A percentile compares a stretch with the other conserved stretches of the same genome.
Evolutionary conservation across 495 filamentous ascomycete species (phyloP).

Genomic region (Pyronema domesticum): DNA sequence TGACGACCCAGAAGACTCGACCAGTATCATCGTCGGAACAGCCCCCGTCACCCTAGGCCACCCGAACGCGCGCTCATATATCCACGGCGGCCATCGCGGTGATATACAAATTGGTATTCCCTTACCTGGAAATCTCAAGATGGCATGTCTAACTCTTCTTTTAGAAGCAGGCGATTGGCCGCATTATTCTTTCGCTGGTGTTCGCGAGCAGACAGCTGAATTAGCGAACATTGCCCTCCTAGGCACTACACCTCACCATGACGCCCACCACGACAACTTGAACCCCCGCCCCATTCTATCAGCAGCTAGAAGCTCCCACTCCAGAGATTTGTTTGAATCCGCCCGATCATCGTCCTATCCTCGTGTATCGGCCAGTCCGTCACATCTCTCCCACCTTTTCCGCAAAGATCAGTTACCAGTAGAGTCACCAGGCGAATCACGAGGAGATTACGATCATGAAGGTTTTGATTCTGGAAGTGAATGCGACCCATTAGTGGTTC

Average conservation of each 20-base stretch:
- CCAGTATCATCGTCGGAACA: neutral
- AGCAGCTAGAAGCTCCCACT: slow-evolving; percentile 7
- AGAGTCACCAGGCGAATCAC: no score
- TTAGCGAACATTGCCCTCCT: slow-evolving; percentile 74
- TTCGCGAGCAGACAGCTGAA: slow-evolving; percentile 82
- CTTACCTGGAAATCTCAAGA: neutral
- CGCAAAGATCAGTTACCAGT: slow-evolving; percentile 1
- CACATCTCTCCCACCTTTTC: slow-evolving; percentile 25
- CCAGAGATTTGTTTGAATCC: slow-evolving; percentile 7
- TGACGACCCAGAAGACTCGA: neutral
- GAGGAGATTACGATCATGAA: neutral
- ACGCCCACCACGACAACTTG: slow-evolving; percentile 6
- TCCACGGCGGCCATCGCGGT: slow-evolving; percentile 10
- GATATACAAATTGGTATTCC: neutral
- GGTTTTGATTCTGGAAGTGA: slow-evolving; percentile 21
- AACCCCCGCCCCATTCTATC: neutral
- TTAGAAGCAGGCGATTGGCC: slow-evolving; percentile 14
- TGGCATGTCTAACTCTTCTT: slow-evolving; percentile 15
- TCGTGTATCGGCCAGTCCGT: slow-evolving; percentile 3
- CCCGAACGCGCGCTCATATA: slow-evolving; percentile 20
- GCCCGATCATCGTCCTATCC: neutral
- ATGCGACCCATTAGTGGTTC: slow-evolving; percentile 1
- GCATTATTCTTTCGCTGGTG: slow-evolving; percentile 26
- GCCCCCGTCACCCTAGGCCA: slow-evolving; percentile 9
- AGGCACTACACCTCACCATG: slow-evolving; percentile 28